Evolutionary conservation across 2,329 filamentous ascomycete species (phyloP), one percentile per base, ranked within the genome.

Genomic region (Akanthomyces uredinophilus): DNA sequence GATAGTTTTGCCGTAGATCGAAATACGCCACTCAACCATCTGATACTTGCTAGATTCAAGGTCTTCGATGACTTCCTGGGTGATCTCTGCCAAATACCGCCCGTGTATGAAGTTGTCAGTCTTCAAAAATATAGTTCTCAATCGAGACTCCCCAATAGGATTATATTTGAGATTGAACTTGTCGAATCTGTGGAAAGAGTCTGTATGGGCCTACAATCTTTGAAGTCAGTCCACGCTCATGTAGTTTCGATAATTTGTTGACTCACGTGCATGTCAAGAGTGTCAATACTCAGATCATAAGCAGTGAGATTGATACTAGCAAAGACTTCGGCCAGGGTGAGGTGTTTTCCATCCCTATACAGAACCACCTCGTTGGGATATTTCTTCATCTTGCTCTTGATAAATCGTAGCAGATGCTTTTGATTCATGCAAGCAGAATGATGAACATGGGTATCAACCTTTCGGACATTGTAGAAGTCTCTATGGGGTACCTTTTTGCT

Each of bases 311-410:
- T 96, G 78, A 99, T 96, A 77, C 92, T 96, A 70, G 96, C 89
- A 74, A 99, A 99, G 1, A 99, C 95, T 76, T 99, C 91, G 63
- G 86, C 87, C 64, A 99, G 78, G 0, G 95, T 98, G 68, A 99
- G 80, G 74, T 96, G 87, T 74, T 94, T 96, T 64, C 90, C 94
- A 74, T 99, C 95, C 71, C 95, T 86, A 74, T 87, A 96, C 50
- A 99, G 83, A 7, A 99, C 95, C 37, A 95, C 87, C 77, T 99
- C 95, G 70, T 98, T 91, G 0, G 93, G 92, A 20, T 86, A 95
- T 76, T 96, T 99, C 83, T 97, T 98, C 92, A 99, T 97, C 78
- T 99, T 99, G 77, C 92, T 96, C 78, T 99, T 99, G 80, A 99
- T 99, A 77, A 99, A 99, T 60, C 95, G 91, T 64, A 99, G 80